Conservation (phyloP, 1,284 basidiomycete species). For the Inonotus hispidus region DNA sequence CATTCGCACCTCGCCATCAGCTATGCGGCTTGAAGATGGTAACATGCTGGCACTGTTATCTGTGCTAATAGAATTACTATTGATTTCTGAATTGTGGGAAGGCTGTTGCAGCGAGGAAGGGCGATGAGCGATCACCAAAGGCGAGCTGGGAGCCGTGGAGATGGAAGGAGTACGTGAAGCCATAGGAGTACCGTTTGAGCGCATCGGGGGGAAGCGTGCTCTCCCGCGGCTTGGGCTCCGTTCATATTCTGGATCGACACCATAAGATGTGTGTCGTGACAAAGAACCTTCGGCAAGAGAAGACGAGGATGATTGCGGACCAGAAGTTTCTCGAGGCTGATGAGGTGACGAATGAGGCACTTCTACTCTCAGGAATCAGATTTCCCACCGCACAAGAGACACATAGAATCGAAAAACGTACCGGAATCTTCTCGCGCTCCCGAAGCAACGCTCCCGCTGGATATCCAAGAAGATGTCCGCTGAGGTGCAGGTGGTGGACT, state of each 20-base stretch:
- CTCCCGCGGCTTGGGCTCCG: constrained; percentile 16
- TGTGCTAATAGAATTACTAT: not conserved
- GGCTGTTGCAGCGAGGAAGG: not conserved
- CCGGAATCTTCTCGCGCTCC: not conserved
- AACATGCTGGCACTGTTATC: constrained; percentile 4
- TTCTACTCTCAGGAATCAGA: not conserved
- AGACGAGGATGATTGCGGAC: constrained; percentile 13
- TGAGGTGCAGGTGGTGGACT: not conserved
- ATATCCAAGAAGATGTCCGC: not conserved
- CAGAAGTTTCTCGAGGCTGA: constrained; percentile 2
- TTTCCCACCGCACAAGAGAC: not conserved
- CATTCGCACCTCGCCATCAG: constrained; percentile 14
- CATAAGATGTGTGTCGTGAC: constrained; percentile 13
- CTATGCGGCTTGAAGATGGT: not conserved
- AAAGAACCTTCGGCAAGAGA: constrained; percentile 9
- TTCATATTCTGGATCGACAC: constrained; percentile 10
- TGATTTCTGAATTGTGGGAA: not conserved
- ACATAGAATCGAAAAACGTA: not conserved
- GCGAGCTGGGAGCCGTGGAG: constrained; percentile 11
- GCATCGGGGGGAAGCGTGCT: not conserved
- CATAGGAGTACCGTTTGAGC: not conserved
- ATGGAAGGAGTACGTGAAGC: constrained; percentile 14
- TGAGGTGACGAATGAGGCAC: not conserved
- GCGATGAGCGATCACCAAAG: not conserved
- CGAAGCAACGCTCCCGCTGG: not conserved